phyloP scores from a whole-genome alignment of 1,284 basidiomycete genomes.

The Nidula niveotomentosa region DNA sequence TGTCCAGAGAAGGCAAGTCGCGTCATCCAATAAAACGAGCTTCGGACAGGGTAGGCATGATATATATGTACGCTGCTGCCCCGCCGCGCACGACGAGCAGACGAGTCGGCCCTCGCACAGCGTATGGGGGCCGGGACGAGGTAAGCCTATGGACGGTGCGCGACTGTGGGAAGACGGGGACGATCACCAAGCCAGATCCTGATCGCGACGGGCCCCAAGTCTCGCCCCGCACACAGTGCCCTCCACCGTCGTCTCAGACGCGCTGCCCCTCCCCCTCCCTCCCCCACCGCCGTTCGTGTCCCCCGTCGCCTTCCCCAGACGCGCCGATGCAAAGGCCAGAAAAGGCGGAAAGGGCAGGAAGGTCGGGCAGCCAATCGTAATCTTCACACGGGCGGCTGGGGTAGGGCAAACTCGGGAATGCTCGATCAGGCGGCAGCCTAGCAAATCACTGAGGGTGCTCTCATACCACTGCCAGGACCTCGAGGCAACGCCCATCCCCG shows the following conservation, averaged over 20 bases:
- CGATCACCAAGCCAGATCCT: background rate
- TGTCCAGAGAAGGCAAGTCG: too few relatives aligned
- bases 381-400: background rate
- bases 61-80: too few relatives aligned
- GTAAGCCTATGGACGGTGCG: too few relatives aligned
- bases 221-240: background rate
- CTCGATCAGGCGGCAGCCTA: slow-evolving; percentile 1
- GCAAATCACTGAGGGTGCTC: background rate
- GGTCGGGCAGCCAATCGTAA: background rate
- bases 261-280: background rate
- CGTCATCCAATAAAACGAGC: too few relatives aligned
- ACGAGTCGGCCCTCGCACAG: too few relatives aligned
- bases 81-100: too few relatives aligned
- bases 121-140: too few relatives aligned
- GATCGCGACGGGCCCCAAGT: background rate
- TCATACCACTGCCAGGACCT: background rate
- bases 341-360: background rate
- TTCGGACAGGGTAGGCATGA: too few relatives aligned
- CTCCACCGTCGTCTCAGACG: background rate
- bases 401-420: background rate
- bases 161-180: background rate
- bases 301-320: background rate
- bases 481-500: background rate
- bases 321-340: background rate
- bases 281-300: too few relatives aligned